Conservation (phyloP, 2,329 filamentous ascomycete genomes). For the Xylariales sp. region DNA sequence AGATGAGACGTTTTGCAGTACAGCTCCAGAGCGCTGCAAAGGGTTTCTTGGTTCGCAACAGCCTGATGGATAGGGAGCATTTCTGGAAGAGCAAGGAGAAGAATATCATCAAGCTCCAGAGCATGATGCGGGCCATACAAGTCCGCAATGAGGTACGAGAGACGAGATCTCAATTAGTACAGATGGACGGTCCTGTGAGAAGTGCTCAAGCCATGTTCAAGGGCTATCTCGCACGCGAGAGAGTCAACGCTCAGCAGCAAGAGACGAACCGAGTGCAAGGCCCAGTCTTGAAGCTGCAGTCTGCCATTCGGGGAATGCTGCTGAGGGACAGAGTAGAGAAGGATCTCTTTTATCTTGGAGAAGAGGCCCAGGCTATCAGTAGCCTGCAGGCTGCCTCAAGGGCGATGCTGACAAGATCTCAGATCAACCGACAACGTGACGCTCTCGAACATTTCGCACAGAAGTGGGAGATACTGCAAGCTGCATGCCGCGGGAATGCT, state of each 20-base stretch:
- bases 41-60: slow-evolving; percentile 67
- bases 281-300: slow-evolving; percentile 57
- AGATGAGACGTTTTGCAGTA: slow-evolving; percentile 77
- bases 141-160: slow-evolving; percentile 54
- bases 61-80: slow-evolving; percentile 56
- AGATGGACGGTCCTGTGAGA: slow-evolving; percentile 58
- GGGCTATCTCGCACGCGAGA: slow-evolving; percentile 61
- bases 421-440: slow-evolving; percentile 46
- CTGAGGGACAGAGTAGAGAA: slow-evolving; percentile 45
- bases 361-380: slow-evolving; percentile 44
- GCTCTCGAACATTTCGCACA: slow-evolving; percentile 45
- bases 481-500: slow-evolving; percentile 42
- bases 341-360: slow-evolving; percentile 48
- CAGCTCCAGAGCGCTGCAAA: slow-evolving; percentile 74
- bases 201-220: slow-evolving; percentile 62
- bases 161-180: slow-evolving; percentile 53
- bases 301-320: slow-evolving; percentile 62
- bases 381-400: slow-evolving; percentile 63
- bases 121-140: slow-evolving; percentile 67
- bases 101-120: slow-evolving; percentile 76
- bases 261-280: slow-evolving; percentile 49
- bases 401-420: slow-evolving; percentile 54
- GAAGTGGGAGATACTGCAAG: slow-evolving; percentile 46
- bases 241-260: slow-evolving; percentile 49
- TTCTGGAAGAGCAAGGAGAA: slow-evolving; percentile 67